Base-by-base conservation (phyloP, 176 grass and related monocot species). In the Melocanna baccifera region DNA sequence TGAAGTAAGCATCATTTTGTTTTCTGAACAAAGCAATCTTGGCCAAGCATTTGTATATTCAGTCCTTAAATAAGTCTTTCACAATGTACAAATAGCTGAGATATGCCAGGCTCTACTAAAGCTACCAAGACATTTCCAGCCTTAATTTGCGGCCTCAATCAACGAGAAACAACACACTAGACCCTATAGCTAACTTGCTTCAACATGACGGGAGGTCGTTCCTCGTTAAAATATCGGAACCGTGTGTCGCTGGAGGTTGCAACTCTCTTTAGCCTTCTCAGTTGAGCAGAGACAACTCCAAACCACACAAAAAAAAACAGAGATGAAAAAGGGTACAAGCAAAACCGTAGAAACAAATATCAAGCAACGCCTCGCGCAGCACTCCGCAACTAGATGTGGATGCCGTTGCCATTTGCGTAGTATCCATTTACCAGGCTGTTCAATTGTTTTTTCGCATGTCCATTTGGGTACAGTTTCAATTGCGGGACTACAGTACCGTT, bases 171-270 rank as follows among this genome's bases (percentile, higher is more conserved):
- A 43, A 23, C 85, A 86, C 86, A 91, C 81, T 89, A 89, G 75
- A 82, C 65, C 59, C 93, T 85, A 80, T 57, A 86, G 37, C 83
- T 67, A 83, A 52, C 77, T 89, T 71, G 87, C 81, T 89, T 87
- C 85, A 74, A 91, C 68, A 52, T 36, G 42, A 76, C 69, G 16
- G 57, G 69, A 89, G 61, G 79, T 81, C 52, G 86, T 93, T 86
- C 90, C 94, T 96, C 81, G 52, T 77, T 78, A 96, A 96, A 96
- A 96, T 59, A 37, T 86, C 64, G 85, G 94, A 90, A 93, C 80
- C 58, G 22, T 25, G 66, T 67, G 73, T 53, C 12, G 57, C 79
- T 56, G 84, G 59, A 83, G 79, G 84, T 82, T 83, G 48, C 66
- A 57, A 72, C 55, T 58, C 55, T 58, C 80, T 82, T 82, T 77